Evolutionary conservation across 768 basidiomycete species (phyloP), one percentile per base, ranked within the genome.

Genomic region (Daedaleopsis sinensis): DNA sequence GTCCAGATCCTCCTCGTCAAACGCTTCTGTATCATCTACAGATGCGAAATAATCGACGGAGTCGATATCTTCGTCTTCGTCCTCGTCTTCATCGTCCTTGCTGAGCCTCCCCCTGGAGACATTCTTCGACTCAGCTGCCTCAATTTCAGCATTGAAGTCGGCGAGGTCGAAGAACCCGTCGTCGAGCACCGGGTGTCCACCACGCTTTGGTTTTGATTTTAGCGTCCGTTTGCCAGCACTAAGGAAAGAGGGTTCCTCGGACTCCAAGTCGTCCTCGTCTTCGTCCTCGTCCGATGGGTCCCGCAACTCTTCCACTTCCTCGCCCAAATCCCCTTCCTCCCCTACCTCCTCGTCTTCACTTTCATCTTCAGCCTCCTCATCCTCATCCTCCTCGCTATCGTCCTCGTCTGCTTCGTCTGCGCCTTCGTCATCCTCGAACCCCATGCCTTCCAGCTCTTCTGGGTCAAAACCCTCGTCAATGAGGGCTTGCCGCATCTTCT

Each of bases 111-210:
- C 94, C 68, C 78, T 78, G 2, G 87, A 86, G 11, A 83, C 80
- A 16, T 77, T 79, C 59, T 75, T 81, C 15, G 87, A 84, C 73
- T 96, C 95, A 3, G 87, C 84, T 65, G 83, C 84, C 71, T 93
- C 91, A 2, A 89, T 89, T 71, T 94, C 87, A 2, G 87, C 82
- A 68, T 98, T 97, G 79, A 99, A 99, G 19, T 85, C 80, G 32
- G 85, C 84, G 50, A 99, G 82, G 63, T 90, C 83, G 75, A 98
- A 98, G 78, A 98, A 98, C 15, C 81, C 86, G 71, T 98, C 96
- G 73, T 98, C 89, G 32, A 98, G 82, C 46, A 82, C 81, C 6
- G 81, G 74, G 58, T 80, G 77, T 5, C 70, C 69, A 9, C 66
- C 66, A 19, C 62, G 65, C 49, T 64, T 68, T 47, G 58, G 63